Conservation (phyloP, 768 basidiomycete species). For the Tephrocybe sp. region DNA sequence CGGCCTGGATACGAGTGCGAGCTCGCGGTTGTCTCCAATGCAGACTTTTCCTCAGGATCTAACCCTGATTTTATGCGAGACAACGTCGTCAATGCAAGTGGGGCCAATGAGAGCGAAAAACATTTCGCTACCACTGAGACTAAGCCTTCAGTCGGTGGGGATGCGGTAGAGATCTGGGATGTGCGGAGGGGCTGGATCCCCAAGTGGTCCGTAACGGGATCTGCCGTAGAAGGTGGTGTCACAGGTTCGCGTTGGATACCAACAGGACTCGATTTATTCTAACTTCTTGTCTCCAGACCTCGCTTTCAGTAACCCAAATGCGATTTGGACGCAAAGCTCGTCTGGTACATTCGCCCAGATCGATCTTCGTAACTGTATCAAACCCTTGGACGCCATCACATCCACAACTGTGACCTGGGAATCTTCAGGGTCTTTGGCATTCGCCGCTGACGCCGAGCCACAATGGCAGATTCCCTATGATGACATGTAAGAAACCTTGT, state of each 20-base stretch:
- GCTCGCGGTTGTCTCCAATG: slow-evolving; percentile 69
- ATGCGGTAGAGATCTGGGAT: slow-evolving; percentile 84
- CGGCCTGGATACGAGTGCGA: slow-evolving; percentile 76
- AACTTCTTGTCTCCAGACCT: slow-evolving; percentile 49
- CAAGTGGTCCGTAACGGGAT: slow-evolving; percentile 74
- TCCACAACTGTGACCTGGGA: slow-evolving; percentile 68
- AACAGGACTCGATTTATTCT: background rate
- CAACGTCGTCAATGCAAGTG: slow-evolving; percentile 20
- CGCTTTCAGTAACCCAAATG: slow-evolving; percentile 66
- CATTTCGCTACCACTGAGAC: background rate
- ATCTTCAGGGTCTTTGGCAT: slow-evolving; percentile 59
- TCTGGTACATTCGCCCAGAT: slow-evolving; percentile 80
- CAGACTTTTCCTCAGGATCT: slow-evolving; percentile 38
- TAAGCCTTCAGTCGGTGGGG: slow-evolving; percentile 33
- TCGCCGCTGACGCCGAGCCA: slow-evolving; percentile 53
- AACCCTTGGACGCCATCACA: slow-evolving; percentile 66
- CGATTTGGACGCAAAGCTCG: slow-evolving; percentile 68
- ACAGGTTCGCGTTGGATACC: slow-evolving; percentile 52
- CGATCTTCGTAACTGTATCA: slow-evolving; percentile 62
- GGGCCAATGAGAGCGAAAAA: slow-evolving; percentile 8
- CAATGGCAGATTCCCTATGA: slow-evolving; percentile 76
- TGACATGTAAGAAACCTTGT: slow-evolving; percentile 53
- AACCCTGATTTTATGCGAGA: slow-evolving; percentile 20
- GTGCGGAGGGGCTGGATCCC: slow-evolving; percentile 76
- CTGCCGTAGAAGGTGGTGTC: slow-evolving; percentile 66